Base-by-base conservation (phyloP, 139 green algal genomes). In the Desmodesmus armatus region DNA sequence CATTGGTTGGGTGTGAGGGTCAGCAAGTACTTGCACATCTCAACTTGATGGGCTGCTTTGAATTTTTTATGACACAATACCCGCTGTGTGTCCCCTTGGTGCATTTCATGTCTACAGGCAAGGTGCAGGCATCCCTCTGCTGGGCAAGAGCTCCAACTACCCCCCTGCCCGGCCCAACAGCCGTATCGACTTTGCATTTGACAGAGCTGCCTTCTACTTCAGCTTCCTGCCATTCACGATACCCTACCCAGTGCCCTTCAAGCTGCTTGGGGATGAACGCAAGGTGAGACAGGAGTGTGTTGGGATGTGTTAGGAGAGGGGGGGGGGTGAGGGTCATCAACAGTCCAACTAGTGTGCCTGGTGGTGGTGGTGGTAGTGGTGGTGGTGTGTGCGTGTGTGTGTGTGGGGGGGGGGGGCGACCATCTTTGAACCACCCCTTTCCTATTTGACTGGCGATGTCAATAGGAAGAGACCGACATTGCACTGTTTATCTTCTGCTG, bases 221-320 rank as follows among this genome's bases (percentile, higher is more conserved):
- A 91, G 91, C 1, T 87, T 89, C 21, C 88, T 98, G 41, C 94
- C 95, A 21, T 97, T 98, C 88, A 94, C 91, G 43, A 89, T 98
- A 1, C 97, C 97, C 5, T 99, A 99, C 88, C 97, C 96, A 6
- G 97, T 99, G 53, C 97, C 97, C 7, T 99, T 99, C 89, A 86
- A 90, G 33, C 85, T 99, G 15, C 90, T 99, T 44, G 96, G 95
- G 0, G 95, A 99, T 85, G 97, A 99, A 84, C 91, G 89, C 43
- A 98, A 99, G 92, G 96, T 95, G 51, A 4, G 60, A 44, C 13
- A 23, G 21, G 43, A 43, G 4, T n/a, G 25, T 21, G 25, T 60
- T 37, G 23, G 5, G 6, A 72, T 72, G 9, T 6, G 27, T 31
- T 11, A 67, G 58, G 9, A 55, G 9, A 55, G 47, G 13, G n/a